A percentile compares a stretch with the other conserved stretches of the same genome.
Evolutionary conservation across 202 grass and related monocot genomes (phyloP).

Genomic region (Sporobolus alterniflorus): DNA sequence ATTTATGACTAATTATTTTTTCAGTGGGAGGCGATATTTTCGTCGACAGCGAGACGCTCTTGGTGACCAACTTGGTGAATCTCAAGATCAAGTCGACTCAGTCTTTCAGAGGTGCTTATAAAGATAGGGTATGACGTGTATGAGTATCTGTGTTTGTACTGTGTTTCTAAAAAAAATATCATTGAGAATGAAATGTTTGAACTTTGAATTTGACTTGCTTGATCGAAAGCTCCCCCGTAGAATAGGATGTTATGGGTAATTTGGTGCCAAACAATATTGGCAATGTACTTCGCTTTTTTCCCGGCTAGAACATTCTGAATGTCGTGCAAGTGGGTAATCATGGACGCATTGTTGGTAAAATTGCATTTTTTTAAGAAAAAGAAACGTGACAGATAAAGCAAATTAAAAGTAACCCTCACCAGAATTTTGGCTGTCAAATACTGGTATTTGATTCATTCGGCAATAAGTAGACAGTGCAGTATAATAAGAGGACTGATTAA

Average conservation of each 20-base stretch:
- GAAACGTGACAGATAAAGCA: not conserved
- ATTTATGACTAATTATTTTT: too few species aligned
- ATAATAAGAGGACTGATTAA: not conserved
- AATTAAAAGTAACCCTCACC: not conserved
- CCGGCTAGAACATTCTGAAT: not conserved
- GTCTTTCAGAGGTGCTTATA: too few species aligned
- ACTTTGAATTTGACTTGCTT: not conserved
- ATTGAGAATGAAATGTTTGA: constrained; percentile 21
- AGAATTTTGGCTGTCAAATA: not conserved
- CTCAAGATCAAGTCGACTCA: too few species aligned
- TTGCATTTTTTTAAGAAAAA: not conserved
- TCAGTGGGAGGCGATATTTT: too few species aligned
- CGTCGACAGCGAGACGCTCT: too few species aligned
- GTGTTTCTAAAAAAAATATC: too few species aligned
- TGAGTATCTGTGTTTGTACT: too few species aligned
- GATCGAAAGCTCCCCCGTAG: not conserved
- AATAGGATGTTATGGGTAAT: not conserved
- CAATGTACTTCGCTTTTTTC: not conserved
- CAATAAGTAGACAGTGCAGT: not conserved
- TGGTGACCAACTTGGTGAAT: too few species aligned
- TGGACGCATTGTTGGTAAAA: not conserved
- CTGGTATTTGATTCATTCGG: not conserved
- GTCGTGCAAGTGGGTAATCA: not conserved
- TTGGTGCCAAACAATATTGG: not conserved
- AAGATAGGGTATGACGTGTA: too few species aligned